Conservation (phyloP, 805 yeast species). For the Kodamaea kakaduensis region DNA sequence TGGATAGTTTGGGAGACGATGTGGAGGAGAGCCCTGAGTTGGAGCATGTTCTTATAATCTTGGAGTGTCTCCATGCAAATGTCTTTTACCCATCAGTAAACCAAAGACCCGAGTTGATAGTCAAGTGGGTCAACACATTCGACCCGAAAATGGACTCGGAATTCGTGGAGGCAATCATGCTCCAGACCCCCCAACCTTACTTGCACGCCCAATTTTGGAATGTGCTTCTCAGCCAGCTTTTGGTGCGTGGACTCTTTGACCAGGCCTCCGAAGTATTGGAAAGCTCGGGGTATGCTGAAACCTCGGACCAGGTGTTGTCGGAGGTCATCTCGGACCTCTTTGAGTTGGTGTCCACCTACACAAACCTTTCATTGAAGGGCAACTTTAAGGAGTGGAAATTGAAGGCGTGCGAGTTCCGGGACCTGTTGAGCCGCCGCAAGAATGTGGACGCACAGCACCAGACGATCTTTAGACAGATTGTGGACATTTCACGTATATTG, state of each 20-base stretch:
- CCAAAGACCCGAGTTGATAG: slow-evolving; percentile 41
- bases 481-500: slow-evolving; percentile 40
- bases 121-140: slow-evolving; percentile 65
- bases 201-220: slow-evolving; percentile 58
- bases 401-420: slow-evolving; percentile 47
- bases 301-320: slow-evolving; percentile 28
- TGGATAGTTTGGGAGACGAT: slow-evolving; percentile 22
- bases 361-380: slow-evolving; percentile 35
- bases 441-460: slow-evolving; percentile 23
- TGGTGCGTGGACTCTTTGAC: slow-evolving; percentile 57
- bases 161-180: slow-evolving; percentile 44
- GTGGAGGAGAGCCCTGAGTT: slow-evolving; percentile 21
- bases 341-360: slow-evolving; percentile 37
- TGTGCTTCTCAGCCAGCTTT: slow-evolving; percentile 49
- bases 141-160: slow-evolving; percentile 62
- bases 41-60: slow-evolving; percentile 46
- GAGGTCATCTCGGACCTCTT: slow-evolving; percentile 40
- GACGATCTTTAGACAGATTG: slow-evolving; percentile 33
- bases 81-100: slow-evolving; percentile 39
- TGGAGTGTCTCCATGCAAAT: slow-evolving; percentile 56
- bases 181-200: slow-evolving; percentile 43
- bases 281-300: slow-evolving; percentile 37
- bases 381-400: slow-evolving; percentile 50
- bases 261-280: slow-evolving; percentile 50
- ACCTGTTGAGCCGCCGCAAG: slow-evolving; percentile 26